Base-by-base conservation (phyloP, 768 basidiomycete species). In the Harrya chromipes region DNA sequence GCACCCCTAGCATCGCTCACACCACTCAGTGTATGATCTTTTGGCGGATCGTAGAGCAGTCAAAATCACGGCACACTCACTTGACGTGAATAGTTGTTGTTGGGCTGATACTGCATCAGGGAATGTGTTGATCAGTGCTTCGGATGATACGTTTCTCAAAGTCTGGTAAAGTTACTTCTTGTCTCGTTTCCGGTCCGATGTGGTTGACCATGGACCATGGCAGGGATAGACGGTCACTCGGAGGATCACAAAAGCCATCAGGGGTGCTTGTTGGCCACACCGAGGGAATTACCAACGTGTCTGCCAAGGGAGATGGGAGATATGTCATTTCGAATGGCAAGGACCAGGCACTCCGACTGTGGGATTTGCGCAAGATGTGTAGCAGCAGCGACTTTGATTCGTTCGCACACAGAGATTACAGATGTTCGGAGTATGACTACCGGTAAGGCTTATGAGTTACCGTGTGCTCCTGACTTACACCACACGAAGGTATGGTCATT, bases 251-350 rank as follows among this genome's bases (percentile, higher is more conserved):
- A 40, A 91, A 88, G 59, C 93, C 97, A 9, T 93, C 93, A 4
- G 97, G 95, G 19, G 88, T 95, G 2, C 76, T 98, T 13, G 84
- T 95, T 37, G 97, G 97, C 0, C 95, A 98, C 56, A 97, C 93
- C 0, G 94, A 98, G 61, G 92, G 95, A 36, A 87, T 97, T 49
- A 94, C 95, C 6, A 90, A 91, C 56, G 93, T 97, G 13, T 87
- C 92, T 29, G 87, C 95, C 1, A 97, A 97, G 60, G 95, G 95
- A 6, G 95, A 98, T 62, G 95, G 95, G 9, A 84, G 95, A 51
- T 97, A 97, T 64, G 74, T 95, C 40, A 85, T 98, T 39, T 94
- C 91, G 16, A 98, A 98, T 61, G 93, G 93, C 33, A 98, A 98
- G 69, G 95, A 98, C 64, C 94, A 98, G 60, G 82, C 89, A 1